phyloP scores from a whole-genome alignment of 2,329 filamentous ascomycete genomes.

The Furcasterigmium sp. region DNA sequence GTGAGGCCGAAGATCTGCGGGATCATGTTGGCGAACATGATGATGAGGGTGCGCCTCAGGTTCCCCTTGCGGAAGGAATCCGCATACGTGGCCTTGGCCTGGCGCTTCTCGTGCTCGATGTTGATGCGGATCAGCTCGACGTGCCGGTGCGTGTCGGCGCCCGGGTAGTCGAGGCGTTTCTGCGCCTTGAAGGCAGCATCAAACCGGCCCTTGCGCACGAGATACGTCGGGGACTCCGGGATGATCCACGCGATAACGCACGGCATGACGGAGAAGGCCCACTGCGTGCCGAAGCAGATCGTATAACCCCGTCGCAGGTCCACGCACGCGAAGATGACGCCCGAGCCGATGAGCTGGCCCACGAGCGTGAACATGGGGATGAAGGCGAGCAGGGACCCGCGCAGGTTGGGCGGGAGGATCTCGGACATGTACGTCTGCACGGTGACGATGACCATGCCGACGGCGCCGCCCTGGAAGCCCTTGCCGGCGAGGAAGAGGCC shows the following conservation, averaged over 20 bases:
- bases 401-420: conserved; percentile 36
- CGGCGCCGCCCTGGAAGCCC: conserved; percentile 36
- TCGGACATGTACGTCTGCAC: conserved; percentile 45
- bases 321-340: conserved; percentile 30
- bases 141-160: conserved; percentile 30
- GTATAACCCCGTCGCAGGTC: conserved; percentile 27
- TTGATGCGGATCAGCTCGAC: conserved; percentile 41
- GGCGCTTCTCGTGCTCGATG: conserved; percentile 31
- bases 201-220: conserved; percentile 34
- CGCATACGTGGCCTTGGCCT: conserved; percentile 26
- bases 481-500: conserved; percentile 38
- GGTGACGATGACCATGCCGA: conserved; percentile 37
- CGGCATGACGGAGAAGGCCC: conserved; percentile 35
- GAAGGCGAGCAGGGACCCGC: conserved; percentile 41
- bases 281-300: conserved; percentile 36
- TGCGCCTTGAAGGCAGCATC: conserved; percentile 38
- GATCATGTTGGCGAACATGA: conserved; percentile 34
- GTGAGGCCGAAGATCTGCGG: conserved; percentile 39
- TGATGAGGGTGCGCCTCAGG: conserved; percentile 33
- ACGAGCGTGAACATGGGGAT: conserved; percentile 43
- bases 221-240: conserved; percentile 45
- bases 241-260: conserved; percentile 36
- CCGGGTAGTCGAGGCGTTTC: conserved; percentile 39
- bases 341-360: conserved; percentile 40
- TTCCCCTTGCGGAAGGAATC: conserved; percentile 40